These are phyloP conservation scores for Sporothrix pseudoabietina DNA, from an alignment of 2,329 filamentous ascomycete genomes.

Conservation along the genomic window DNA sequence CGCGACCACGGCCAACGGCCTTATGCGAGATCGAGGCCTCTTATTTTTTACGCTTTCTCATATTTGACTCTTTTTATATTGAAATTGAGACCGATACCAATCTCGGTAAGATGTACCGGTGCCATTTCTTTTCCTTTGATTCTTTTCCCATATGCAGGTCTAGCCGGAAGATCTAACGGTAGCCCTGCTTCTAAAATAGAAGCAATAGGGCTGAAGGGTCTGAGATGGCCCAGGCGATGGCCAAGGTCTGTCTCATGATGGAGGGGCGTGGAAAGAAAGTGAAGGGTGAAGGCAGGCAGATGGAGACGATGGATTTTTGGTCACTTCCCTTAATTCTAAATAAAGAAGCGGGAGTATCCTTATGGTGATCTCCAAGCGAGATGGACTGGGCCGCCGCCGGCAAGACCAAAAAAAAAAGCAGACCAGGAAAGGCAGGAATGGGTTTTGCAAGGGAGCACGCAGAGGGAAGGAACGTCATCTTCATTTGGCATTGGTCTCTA, in stretches of 20 bases:
- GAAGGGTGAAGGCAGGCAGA: not conserved
- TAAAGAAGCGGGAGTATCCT: slow-evolving; percentile 28
- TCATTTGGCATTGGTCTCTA: not conserved
- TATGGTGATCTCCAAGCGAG: not conserved
- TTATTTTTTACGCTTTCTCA: not conserved
- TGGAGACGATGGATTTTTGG: not conserved
- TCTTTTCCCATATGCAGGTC: not conserved
- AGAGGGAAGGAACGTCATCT: not conserved
- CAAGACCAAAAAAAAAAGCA: not conserved
- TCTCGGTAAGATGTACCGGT: slow-evolving; percentile 6
- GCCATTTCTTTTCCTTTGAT: not conserved
- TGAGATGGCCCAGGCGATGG: slow-evolving; percentile 1
- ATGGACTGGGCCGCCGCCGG: not conserved
- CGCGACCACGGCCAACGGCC: not conserved
- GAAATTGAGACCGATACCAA: not conserved
- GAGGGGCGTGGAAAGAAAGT: not conserved
- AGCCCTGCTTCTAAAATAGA: not conserved
- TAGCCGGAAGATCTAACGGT: not conserved
- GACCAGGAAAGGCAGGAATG: not conserved
- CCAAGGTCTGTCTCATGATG: not conserved
- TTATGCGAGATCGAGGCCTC: slow-evolving; percentile 1
- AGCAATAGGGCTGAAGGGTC: slow-evolving; percentile 14
- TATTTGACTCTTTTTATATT: not conserved
- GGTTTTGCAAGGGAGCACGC: not conserved
- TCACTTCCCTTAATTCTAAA: slow-evolving; percentile 5